Conservation (phyloP, 1,284 basidiomycete species). For the Chiua sp. region DNA sequence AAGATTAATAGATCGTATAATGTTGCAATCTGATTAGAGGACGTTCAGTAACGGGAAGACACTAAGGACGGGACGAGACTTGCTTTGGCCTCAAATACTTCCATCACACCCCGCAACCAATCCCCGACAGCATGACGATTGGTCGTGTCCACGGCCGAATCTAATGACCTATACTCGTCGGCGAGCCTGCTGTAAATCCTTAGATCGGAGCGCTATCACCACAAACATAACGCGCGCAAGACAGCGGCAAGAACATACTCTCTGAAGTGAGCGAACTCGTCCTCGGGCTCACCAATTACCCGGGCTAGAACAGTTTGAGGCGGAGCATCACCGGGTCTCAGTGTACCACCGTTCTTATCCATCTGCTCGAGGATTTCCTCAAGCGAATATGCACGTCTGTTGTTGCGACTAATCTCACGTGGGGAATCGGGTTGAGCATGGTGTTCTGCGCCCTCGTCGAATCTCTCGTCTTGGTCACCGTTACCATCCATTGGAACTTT, state of each 20-base stretch:
- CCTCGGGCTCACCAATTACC: conserved; percentile 84
- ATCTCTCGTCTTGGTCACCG: conserved; percentile 23
- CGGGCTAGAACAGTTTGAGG: conserved; percentile 84
- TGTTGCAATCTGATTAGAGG: conserved; percentile 78
- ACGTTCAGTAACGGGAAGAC: conserved; percentile 3
- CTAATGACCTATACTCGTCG: conserved; percentile 89
- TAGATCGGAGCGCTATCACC: conserved; percentile 12
- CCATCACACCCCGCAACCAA: conserved; percentile 89
- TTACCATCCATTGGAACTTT: not conserved
- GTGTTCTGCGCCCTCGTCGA: conserved; percentile 14
- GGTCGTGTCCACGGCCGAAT: conserved; percentile 77
- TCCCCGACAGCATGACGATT: conserved; percentile 84
- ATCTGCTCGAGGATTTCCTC: conserved; percentile 35
- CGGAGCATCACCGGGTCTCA: conserved; percentile 49
- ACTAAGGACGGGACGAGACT: conserved; percentile 12
- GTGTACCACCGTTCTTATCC: conserved; percentile 30
- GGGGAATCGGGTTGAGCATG: conserved; percentile 3
- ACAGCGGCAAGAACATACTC: conserved; percentile 55
- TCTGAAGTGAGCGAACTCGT: conserved; percentile 91
- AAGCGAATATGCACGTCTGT: conserved; percentile 16
- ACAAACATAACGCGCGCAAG: conserved; percentile 4
- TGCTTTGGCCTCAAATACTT: conserved; percentile 88
- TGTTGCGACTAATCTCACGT: conserved; percentile 1
- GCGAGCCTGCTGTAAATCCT: conserved; percentile 89
- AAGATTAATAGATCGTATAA: conserved; percentile 81